Base-by-base conservation (phyloP, 768 basidiomycete species). In the Paxillus involutus region DNA sequence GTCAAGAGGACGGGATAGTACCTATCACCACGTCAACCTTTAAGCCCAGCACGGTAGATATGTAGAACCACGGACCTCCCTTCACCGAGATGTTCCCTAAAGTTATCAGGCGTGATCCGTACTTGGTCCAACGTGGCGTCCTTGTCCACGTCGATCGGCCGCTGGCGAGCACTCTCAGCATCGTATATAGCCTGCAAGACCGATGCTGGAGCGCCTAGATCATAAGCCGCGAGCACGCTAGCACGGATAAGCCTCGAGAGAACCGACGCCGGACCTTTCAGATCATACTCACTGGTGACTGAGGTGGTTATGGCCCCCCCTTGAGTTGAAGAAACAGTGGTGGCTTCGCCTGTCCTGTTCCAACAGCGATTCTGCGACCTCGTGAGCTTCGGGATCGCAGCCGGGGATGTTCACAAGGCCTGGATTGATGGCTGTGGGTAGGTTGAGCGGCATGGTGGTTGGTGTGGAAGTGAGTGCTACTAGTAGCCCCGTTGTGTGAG, bases 281-380 rank as follows among this genome's bases (percentile, higher is more conserved):
- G 13, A 33, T 24, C 6, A 39, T 10, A 59, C 78, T 65, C 47
- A 84, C 83, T 84, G 83, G 59, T 85, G 83, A 58, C 77, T 78
- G 13, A 82, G 64, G 63, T 85, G 84, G 62, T 83, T 84, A 59
- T 85, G 82, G 29, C 83, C 71, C 3, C 75, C 72, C n/a, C 71
- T 67, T 16, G 63, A 48, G 11, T 73, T 65, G 59, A 76, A 82
- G 61, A 75, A 78, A 60, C 81, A 81, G 55, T 84, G 83, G 55
- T 82, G 76, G 12, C 66, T 60, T 49, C 79, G 68, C 14, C 77
- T 74, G 59, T 84, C 82, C 45, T 73, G 68, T 53, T 75, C 66
- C 39, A 85, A 61, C 9, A 85, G 71, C 24, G 72, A 71, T 61
- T 82, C 79, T 0, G 62, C 64, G 13, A 69, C 58, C 24, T 60